phyloP scores from a whole-genome alignment of 2,329 filamentous ascomycete species.

The Colletotrichum sp. region DNA sequence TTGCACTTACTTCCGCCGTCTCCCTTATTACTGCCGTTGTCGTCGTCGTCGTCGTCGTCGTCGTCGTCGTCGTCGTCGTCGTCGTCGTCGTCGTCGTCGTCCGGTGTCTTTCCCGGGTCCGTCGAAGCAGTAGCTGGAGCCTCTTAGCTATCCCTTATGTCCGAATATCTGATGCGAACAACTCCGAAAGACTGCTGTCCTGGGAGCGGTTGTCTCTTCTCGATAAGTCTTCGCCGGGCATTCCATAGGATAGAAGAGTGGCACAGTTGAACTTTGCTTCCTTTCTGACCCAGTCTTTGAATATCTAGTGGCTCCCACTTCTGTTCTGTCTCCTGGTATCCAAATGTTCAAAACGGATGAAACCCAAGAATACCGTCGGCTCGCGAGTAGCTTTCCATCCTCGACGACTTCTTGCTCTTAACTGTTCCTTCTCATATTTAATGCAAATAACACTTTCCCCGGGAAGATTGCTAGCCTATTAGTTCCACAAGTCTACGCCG shows the following conservation, averaged over 20 bases:
- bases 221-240: not conserved
- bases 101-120: not conserved
- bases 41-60: not conserved
- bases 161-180: not conserved
- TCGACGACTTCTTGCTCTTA: not conserved
- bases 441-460: not conserved
- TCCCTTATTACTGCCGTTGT: not conserved
- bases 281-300: not conserved
- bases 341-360: not conserved
- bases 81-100: not conserved
- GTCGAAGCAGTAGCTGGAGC: not conserved
- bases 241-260: not conserved
- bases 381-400: no score
- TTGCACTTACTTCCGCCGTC: not conserved
- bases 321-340: not conserved
- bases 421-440: not conserved
- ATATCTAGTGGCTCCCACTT: not conserved
- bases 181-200: not conserved
- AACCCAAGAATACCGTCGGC: not conserved
- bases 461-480: not conserved
- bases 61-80: not conserved
- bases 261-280: not conserved
- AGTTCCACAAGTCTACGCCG: not conserved
- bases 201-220: not conserved
- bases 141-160: not conserved